Percentiles rank a stretch among this genome's conserved stretches.
Evolutionary conservation across 164 flowering plant species (phyloP).

Genomic region (Santalum album): DNA sequence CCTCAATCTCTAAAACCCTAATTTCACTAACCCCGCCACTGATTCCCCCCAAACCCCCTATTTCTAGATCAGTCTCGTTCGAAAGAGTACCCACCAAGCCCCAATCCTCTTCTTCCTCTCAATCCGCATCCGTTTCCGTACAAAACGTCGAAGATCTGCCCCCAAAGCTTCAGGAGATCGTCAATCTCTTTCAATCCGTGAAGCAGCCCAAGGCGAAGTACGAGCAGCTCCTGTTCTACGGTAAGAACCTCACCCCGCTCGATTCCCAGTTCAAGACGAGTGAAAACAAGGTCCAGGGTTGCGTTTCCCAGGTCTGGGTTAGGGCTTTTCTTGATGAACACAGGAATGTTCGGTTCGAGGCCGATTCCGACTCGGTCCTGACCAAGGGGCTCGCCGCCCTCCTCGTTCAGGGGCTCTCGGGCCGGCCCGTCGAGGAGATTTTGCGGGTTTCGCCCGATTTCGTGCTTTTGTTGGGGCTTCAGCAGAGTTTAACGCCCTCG

Average conservation of each 20-base stretch:
- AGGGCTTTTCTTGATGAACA: slow-evolving; percentile 59
- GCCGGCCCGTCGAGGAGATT: slow-evolving; percentile 55
- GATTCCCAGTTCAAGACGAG: slow-evolving; percentile 46
- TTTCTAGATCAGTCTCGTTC: slow-evolving; percentile 29
- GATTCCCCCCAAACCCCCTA: slow-evolving; percentile 16
- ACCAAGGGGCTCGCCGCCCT: slow-evolving; percentile 95
- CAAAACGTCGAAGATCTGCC: slow-evolving; percentile 67
- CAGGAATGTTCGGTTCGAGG: slow-evolving; percentile 61
- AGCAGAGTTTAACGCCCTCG: slow-evolving; percentile 84
- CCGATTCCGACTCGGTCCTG: slow-evolving; percentile 86
- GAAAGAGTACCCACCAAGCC: slow-evolving; percentile 33
- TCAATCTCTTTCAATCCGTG: slow-evolving; percentile 81
- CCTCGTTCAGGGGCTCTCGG: slow-evolving; percentile 79
- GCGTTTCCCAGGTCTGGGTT: slow-evolving; percentile 98
- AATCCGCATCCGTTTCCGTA: slow-evolving; percentile 18
- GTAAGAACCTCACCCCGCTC: slow-evolving; percentile 50
- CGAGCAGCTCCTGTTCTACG: slow-evolving; percentile 77
- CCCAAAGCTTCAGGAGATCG: slow-evolving; percentile 69
- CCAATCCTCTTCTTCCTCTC: slow-evolving; percentile 18
- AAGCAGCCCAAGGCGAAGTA: slow-evolving; percentile 71
- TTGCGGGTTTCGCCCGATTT: slow-evolving; percentile 75
- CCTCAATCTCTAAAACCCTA: slow-evolving; percentile 13
- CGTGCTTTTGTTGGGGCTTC: slow-evolving; percentile 60
- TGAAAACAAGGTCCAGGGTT: slow-evolving; percentile 85
- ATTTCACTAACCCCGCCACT: slow-evolving; percentile 5